Percentiles rank a stretch among this genome's conserved stretches.
These are phyloP conservation scores for Omphalotus guepiniiformis DNA, from an alignment of 768 basidiomycete genomes.

Conservation along the genomic window DNA sequence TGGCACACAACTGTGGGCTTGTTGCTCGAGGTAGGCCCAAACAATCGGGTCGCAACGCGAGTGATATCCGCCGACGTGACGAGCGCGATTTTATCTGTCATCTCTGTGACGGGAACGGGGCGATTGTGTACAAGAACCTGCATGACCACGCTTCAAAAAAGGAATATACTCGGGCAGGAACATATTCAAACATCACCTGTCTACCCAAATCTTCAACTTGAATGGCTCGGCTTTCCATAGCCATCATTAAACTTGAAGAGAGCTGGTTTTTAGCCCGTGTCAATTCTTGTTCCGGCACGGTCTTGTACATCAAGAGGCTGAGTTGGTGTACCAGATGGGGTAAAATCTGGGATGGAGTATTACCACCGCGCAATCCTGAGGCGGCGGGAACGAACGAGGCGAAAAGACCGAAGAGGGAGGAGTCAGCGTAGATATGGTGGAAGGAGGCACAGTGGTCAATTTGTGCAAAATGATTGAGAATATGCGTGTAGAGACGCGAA, in stretches of 20 bases:
- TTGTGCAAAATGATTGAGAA: slow-evolving; percentile 90
- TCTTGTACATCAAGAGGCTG: slow-evolving; percentile 70
- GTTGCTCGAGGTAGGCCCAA: slow-evolving; percentile 57
- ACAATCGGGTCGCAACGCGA: slow-evolving; percentile 72
- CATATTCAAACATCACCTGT: slow-evolving; percentile 47
- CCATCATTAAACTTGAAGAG: slow-evolving; percentile 91
- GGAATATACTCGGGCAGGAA: background rate
- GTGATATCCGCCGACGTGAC: slow-evolving; percentile 68
- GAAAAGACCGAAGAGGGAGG: slow-evolving; percentile 88
- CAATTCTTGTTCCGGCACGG: slow-evolving; percentile 66
- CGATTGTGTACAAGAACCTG: slow-evolving; percentile 83
- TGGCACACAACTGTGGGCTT: slow-evolving; percentile 79
- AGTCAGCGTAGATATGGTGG: slow-evolving; percentile 96
- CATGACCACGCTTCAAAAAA: no score
- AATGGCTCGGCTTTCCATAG: slow-evolving; percentile 79
- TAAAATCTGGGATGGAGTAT: slow-evolving; percentile 66
- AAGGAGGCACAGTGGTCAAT: slow-evolving; percentile 95
- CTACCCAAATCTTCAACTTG: slow-evolving; percentile 90
- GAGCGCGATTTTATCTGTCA: slow-evolving; percentile 81
- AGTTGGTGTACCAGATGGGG: slow-evolving; percentile 87
- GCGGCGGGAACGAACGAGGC: slow-evolving; percentile 75
- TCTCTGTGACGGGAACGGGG: slow-evolving; percentile 84
- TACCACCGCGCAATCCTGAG: slow-evolving; percentile 52
- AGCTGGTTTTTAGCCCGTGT: slow-evolving; percentile 92
- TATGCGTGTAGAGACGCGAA: slow-evolving; percentile 91